Evolutionary conservation across 441 rosid genomes (phyloP), one percentile per base, ranked within the genome.

Genomic region (Jatropha podagrica): DNA sequence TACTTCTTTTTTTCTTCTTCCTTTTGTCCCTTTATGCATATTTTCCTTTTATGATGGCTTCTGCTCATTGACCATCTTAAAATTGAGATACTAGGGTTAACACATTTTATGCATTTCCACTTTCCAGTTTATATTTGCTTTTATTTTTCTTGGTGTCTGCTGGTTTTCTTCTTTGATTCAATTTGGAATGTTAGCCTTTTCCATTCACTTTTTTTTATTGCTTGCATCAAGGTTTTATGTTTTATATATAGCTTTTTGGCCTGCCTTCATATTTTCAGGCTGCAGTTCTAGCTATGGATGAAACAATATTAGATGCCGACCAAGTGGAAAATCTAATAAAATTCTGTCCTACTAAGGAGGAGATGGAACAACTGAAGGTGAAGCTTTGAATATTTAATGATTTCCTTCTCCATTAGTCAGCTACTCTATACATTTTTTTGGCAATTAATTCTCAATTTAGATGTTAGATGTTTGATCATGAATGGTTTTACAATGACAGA

Each of bases 341-440:
- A 71, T 94, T 94, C 81, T 96, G 98, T 77, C 99, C 98, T 51
- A 94, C 98, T 18, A 94, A 96, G 83, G 99, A 96, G 84, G 99
- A 96, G 88, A 94, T 94, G 97, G 99, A 96, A 81, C 91, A 84
- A 82, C 94, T 96, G 65, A 92, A 96, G 99, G 99, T 96, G 78
- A 78, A 74, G 68, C 73, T 77, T 80, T 56, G 78, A 77, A 58
- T 80, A 49, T 76, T 73, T 72, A 59, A 51, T 75, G 64, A 58
- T 80, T 76, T 56, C 32, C 32, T 32, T 32, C 32, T 11, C 7
- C 48, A 44, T 7, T 44, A 44, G 48, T 44, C 9, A 44, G 48
- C 48, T 44, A 6, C 32, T 3, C 10, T 74, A 60, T 77, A 41
- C 51, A 37, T 56, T 65, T 58, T 68, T 7, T 71, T 77, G 55